Conservation (phyloP, 2,329 filamentous ascomycete genomes). For the Plectosphaerella plurivora region DNA sequence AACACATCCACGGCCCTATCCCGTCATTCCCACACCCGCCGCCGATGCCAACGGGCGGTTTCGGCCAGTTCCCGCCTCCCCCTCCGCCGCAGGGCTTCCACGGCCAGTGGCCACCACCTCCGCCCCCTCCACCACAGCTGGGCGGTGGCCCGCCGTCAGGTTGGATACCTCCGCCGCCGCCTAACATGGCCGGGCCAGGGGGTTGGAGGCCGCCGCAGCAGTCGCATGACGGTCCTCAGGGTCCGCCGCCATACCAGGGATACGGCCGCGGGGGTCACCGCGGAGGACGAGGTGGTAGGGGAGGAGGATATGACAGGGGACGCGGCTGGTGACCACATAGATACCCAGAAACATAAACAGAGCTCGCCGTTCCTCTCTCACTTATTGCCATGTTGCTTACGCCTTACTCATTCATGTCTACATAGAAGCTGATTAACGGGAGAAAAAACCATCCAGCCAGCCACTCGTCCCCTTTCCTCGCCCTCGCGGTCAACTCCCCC, state of each 20-base stretch:
- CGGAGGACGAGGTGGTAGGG: constrained; percentile 6
- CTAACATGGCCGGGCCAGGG: background rate
- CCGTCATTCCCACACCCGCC: constrained; percentile 14
- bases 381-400: background rate
- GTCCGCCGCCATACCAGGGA: constrained; percentile 1
- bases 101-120: constrained; percentile 35
- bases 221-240: constrained; percentile 1
- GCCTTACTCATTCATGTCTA: constrained; percentile 14
- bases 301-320: constrained; percentile 10
- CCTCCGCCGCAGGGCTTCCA: constrained; percentile 32
- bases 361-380: background rate
- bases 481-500: background rate
- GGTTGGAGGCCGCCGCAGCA: constrained; percentile 6
- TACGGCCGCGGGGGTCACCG: constrained; percentile 8
- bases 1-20: background rate
- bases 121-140: constrained; percentile 26
- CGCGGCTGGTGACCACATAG: constrained; percentile 1
- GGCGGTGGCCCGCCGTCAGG: constrained; percentile 8
- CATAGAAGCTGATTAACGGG: constrained; percentile 5
- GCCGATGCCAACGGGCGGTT: constrained; percentile 12
- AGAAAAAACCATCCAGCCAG: constrained; percentile 4
- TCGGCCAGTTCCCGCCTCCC: constrained; percentile 26
- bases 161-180: constrained; percentile 11
- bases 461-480: background rate
- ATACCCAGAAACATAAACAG: background rate